Evolutionary conservation across 2,329 filamentous ascomycete species (phyloP).

Genomic region (Fusarium citri): DNA sequence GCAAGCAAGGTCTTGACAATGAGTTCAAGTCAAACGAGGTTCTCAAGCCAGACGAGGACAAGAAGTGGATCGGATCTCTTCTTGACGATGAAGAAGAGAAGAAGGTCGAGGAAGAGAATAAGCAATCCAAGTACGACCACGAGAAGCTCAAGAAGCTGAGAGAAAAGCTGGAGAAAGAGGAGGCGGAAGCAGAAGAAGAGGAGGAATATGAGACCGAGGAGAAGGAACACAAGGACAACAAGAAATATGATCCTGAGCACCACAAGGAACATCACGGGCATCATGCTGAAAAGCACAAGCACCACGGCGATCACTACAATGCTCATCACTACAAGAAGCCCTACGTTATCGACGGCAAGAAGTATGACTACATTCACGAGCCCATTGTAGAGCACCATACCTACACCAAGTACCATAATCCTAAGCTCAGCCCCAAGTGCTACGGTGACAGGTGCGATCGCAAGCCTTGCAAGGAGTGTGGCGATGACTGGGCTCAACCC

Average conservation of each 20-base stretch:
- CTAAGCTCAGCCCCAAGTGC: slow-evolving; percentile 36
- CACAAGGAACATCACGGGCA: slow-evolving; percentile 6
- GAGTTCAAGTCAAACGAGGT: neutral
- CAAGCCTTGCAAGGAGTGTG: slow-evolving; percentile 46
- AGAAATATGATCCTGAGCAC: neutral
- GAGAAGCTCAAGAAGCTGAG: neutral
- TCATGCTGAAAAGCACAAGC: slow-evolving; percentile 3
- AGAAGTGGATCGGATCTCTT: neutral
- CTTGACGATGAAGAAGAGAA: slow-evolving; percentile 3
- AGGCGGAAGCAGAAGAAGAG: neutral
- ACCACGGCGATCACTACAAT: slow-evolving; percentile 7
- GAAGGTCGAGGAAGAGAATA: slow-evolving; percentile 10
- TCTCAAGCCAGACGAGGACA: neutral
- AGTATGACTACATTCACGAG: slow-evolving; percentile 31
- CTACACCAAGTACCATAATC: slow-evolving; percentile 16
- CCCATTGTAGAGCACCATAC: slow-evolving; percentile 25
- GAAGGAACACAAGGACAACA: slow-evolving; percentile 3
- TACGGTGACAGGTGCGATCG: slow-evolving; percentile 38
- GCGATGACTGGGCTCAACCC: slow-evolving; percentile 45
- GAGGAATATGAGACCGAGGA: slow-evolving; percentile 8
- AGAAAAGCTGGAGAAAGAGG: slow-evolving; percentile 9
- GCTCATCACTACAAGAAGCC: neutral
- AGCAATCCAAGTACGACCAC: slow-evolving; percentile 2
- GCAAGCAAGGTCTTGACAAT: neutral
- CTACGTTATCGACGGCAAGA: slow-evolving; percentile 9